Conservation (phyloP, 1,284 basidiomycete genomes). For the Mycena citricolor region DNA sequence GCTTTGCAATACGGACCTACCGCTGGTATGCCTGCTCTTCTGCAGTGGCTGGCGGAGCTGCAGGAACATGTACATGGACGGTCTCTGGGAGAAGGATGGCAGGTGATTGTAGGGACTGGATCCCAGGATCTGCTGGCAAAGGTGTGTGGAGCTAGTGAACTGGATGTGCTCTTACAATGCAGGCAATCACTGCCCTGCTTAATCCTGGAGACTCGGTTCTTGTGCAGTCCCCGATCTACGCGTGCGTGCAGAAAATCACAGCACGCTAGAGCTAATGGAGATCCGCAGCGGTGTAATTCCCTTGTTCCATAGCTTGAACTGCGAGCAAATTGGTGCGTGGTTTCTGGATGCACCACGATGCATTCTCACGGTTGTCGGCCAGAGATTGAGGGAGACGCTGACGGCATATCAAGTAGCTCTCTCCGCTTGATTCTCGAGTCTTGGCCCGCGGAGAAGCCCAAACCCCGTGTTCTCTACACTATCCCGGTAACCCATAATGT, state of each 20-base stretch:
- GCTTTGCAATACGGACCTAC: slow-evolving; percentile 82
- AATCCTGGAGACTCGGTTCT: slow-evolving; percentile 83
- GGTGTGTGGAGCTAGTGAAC: slow-evolving; percentile 38
- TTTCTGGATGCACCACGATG: slow-evolving; percentile 6
- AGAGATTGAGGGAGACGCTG: slow-evolving; percentile 81
- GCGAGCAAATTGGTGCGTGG: slow-evolving; percentile 63
- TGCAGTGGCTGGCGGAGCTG: slow-evolving; percentile 65
- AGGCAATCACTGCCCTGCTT: slow-evolving; percentile 62
- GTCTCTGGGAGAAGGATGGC: slow-evolving; percentile 64
- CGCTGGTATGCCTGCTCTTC: slow-evolving; percentile 62
- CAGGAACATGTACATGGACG: slow-evolving; percentile 68
- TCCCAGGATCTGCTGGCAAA: slow-evolving; percentile 90
- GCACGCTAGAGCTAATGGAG: slow-evolving; percentile 11
- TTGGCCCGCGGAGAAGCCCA: slow-evolving; percentile 74
- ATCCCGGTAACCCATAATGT: slow-evolving; percentile 71
- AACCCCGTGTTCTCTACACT: slow-evolving; percentile 85
- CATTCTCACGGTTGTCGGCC: slow-evolving; percentile 17
- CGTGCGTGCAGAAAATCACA: slow-evolving; percentile 52
- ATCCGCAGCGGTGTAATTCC: slow-evolving; percentile 59
- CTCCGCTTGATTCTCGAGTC: slow-evolving; percentile 69
- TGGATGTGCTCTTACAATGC: slow-evolving; percentile 1
- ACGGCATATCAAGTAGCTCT: slow-evolving; percentile 69
- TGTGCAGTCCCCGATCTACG: slow-evolving; percentile 86
- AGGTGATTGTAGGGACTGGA: slow-evolving; percentile 76
- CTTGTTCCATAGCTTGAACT: slow-evolving; percentile 55